Conservation (phyloP, 495 filamentous ascomycete species). For the Trichoderma erinaceum region DNA sequence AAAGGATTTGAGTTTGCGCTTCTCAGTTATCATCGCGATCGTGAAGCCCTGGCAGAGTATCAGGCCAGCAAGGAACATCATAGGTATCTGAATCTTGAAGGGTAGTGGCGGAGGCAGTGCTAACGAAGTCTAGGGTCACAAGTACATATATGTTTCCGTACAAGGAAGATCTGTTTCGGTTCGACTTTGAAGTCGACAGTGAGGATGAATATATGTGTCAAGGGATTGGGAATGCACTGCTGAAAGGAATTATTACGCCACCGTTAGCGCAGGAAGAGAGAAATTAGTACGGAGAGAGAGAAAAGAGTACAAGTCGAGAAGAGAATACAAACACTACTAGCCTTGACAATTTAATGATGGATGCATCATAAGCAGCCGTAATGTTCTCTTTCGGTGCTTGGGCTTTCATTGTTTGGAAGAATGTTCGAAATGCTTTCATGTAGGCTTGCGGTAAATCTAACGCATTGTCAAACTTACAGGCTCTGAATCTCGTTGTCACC, state of each 20-base stretch:
- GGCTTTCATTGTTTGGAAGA: neutral
- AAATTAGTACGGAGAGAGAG: neutral
- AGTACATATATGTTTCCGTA: constrained; percentile 41
- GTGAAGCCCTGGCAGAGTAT: constrained; percentile 36
- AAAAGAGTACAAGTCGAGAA: neutral
- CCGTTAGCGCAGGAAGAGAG: neutral
- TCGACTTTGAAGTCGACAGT: constrained; percentile 44
- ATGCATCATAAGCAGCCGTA: neutral
- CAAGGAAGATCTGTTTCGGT: constrained; percentile 43
- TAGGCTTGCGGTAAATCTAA: neutral
- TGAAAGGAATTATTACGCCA: neutral
- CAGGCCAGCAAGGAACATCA: constrained; percentile 45
- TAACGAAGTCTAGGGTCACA: constrained; percentile 31
- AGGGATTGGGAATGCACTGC: neutral
- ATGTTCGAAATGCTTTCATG: neutral
- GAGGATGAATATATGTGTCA: constrained; percentile 31
- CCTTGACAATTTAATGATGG: neutral
- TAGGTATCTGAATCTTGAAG: constrained; percentile 23
- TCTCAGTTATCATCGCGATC: constrained; percentile 41
- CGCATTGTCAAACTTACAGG: neutral
- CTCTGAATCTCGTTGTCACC: neutral
- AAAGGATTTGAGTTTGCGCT: constrained; percentile 43
- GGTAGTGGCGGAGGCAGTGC: neutral
- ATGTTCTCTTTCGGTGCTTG: neutral
- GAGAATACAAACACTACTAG: neutral